A percentile compares a stretch with the other conserved stretches of the same genome.
Evolutionary conservation across 2,329 filamentous ascomycete genomes (phyloP).

Genomic region (Hypoxylon sp.): DNA sequence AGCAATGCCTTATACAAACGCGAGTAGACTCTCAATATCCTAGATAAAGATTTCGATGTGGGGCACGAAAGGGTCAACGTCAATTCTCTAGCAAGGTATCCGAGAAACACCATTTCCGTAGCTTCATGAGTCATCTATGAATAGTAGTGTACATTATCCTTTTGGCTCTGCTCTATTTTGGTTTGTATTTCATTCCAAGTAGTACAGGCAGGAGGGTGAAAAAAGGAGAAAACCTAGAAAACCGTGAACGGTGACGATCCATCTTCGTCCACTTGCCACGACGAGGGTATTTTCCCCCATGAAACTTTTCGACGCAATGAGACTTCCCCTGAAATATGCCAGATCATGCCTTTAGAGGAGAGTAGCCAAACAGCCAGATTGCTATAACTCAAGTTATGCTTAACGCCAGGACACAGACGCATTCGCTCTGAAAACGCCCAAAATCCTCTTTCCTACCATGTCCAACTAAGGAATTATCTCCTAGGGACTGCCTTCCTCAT

Average conservation of each 20-base stretch:
- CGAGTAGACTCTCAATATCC: not conserved
- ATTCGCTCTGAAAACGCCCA: constrained; percentile 5
- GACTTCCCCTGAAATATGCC: not conserved
- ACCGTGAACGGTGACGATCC: not conserved
- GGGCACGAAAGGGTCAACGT: not conserved
- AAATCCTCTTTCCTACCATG: constrained; percentile 4
- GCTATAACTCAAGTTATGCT: constrained; percentile 21
- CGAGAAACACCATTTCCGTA: not conserved
- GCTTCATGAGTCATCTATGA: constrained; percentile 32
- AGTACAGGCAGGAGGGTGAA: not conserved
- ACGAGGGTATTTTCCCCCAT: constrained; percentile 15
- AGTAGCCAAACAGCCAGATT: constrained; percentile 1
- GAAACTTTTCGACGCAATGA: constrained; percentile 11
- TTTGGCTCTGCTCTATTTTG: constrained; percentile 8
- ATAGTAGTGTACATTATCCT: constrained; percentile 23
- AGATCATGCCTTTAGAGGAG: not conserved
- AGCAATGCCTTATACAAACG: not conserved
- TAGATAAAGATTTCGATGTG: not conserved
- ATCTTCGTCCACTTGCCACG: constrained; percentile 12
- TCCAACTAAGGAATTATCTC: constrained; percentile 3
- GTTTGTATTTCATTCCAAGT: constrained; percentile 1
- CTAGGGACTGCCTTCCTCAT: too few relatives aligned
- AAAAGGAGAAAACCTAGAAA: not conserved
- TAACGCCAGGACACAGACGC: constrained; percentile 9
- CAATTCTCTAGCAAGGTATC: not conserved